Base-by-base conservation (phyloP, 2,329 filamentous ascomycete genomes). In the Alternaria dauci region DNA sequence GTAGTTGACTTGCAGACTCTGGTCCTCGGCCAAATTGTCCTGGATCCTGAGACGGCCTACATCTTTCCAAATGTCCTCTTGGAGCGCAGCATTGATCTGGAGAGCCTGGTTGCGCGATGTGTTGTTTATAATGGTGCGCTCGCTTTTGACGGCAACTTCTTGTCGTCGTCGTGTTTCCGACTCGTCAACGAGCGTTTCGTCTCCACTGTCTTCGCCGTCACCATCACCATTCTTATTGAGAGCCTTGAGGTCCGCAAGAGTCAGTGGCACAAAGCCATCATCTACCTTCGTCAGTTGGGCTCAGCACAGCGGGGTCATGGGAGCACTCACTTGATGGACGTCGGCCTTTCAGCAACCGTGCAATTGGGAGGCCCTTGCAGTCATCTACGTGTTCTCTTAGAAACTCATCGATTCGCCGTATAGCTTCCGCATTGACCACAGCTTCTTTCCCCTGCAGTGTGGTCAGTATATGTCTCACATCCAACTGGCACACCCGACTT, bases 1-100 rank as follows among this genome's bases (percentile, higher is more conserved):
- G 11, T 63, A 52, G 52, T 66, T 66, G 58, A 63, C 23, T 41
- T 62, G 60, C 46, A 51, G 18, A 54, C 57, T 46, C 32, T 59
- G 57, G 8, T 61, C 52, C 32, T 61, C 43, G 9, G 66, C 58
- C 4, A 51, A 38, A 38, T 70, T 70, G 34, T 66, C 52, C 47
- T 41, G 48, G 46, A 70, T 66, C 14, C 52, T 59, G 8, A 70
- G 43, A 26, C 61, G 59, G 26, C 23, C 26, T 18, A 69, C 18
- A 41, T 63, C 46, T 28, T 61, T 65, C 55, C 56, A 70, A 9
- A 66, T 23, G 57, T 68, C 66, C 41, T 64, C 34, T 16, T 55
- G 62, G 16, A 70, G 20, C 3, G 66, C 48, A 25, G 52, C 60
- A 28, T 68, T 70, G 43, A 69, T 60, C 57, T 69, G 67, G 14